Conservation (phyloP, 768 basidiomycete species). For the Rhodotorula sphaerocarpa region DNA sequence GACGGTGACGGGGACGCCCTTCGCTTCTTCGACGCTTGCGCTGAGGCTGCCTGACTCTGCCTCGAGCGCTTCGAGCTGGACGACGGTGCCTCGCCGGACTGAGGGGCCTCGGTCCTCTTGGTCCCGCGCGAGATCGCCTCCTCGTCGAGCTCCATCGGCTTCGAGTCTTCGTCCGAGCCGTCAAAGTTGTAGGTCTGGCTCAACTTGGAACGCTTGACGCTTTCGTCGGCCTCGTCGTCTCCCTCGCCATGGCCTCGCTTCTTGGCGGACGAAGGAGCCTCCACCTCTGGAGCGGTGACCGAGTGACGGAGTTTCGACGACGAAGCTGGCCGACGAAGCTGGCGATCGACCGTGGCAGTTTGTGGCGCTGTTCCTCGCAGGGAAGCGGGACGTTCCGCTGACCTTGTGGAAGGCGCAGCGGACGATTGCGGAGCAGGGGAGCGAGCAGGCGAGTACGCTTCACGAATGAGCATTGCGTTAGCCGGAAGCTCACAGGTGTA, state of each 20-base stretch:
- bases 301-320: background rate
- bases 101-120: background rate
- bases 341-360: background rate
- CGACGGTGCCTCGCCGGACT: background rate
- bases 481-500: no score
- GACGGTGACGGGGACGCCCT: background rate
- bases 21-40: background rate
- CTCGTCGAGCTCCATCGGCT: constrained; percentile 12
- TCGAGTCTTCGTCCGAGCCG: background rate
- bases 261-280: background rate
- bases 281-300: background rate
- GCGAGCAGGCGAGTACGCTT: background rate
- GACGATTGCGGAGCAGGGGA: no score
- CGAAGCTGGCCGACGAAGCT: background rate
- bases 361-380: background rate
- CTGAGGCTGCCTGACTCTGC: no score
- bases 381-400: background rate
- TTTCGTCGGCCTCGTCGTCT: background rate
- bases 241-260: constrained; percentile 8
- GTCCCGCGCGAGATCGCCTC: background rate
- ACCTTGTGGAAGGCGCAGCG: no score
- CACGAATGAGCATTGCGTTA: no score
- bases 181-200: background rate
- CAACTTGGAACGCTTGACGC: background rate
- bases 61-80: background rate